Evolutionary conservation across 192 early-diverging fungal genomes (phyloP).

Genomic region (Coemansia aciculifera): DNA sequence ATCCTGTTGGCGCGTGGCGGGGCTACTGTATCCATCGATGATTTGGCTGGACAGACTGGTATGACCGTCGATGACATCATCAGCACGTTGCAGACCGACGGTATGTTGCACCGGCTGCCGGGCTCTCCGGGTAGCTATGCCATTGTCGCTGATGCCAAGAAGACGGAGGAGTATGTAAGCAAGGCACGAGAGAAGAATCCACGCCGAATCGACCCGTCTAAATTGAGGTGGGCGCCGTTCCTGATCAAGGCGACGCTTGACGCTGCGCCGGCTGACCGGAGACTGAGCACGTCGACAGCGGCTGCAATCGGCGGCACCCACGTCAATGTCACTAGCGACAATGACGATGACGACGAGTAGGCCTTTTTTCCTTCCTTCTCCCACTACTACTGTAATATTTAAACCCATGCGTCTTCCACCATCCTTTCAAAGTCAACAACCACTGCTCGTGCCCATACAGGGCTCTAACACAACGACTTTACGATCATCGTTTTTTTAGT

Average conservation of each 20-base stretch:
- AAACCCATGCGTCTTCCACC: no score
- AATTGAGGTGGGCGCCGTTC: conserved; percentile 72
- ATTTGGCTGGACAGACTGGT: conserved; percentile 66
- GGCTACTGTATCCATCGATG: conserved; percentile 39
- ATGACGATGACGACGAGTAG: conserved; percentile 5
- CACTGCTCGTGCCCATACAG: no score
- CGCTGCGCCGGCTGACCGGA: neutral
- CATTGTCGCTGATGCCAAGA: conserved; percentile 53
- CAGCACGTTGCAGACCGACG: conserved; percentile 65
- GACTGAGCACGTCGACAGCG: conserved; percentile 1
- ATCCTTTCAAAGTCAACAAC: neutral
- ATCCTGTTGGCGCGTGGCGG: conserved; percentile 50
- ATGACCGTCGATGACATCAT: conserved; percentile 84
- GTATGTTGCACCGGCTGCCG: conserved; percentile 36
- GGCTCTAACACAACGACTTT: no score
- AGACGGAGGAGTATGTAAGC: conserved; percentile 49
- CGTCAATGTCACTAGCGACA: conserved; percentile 4
- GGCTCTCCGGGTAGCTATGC: conserved; percentile 38
- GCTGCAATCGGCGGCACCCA: neutral
- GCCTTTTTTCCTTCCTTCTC: neutral
- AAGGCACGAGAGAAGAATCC: conserved; percentile 58
- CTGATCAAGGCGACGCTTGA: conserved; percentile 46
- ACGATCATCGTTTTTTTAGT: neutral
- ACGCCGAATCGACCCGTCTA: conserved; percentile 57
- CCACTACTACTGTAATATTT: neutral